Evolutionary conservation across 2,329 filamentous ascomycete genomes (phyloP), one percentile per base, ranked within the genome.

Genomic region (Escovopsis sp.): DNA sequence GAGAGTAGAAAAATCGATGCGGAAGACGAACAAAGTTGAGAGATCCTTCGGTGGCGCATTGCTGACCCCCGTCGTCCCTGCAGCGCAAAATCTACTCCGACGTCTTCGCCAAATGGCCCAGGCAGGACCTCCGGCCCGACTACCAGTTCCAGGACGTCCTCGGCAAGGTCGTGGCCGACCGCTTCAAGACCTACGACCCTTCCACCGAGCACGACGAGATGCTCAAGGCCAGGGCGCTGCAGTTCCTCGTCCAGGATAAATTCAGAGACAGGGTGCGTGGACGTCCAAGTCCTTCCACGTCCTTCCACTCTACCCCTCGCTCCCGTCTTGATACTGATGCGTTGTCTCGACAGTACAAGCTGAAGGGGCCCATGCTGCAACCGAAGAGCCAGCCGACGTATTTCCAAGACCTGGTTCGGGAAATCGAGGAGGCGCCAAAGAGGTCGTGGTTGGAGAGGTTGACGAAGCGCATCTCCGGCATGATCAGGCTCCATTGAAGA

Each of bases 321-420:
- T 30, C 28, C 28, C 28, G 28, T 30, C 15, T 15, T 2, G 15
- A 15, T 15, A 15, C 11, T 12, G n/a, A 33, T 35, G n/a, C 2
- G 19, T 4, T n/a, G 10, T 10, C 6, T 30, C 4, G 28, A 40
- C 40, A 64, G 61, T 64, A 61, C 43, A 59, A 61, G 45, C 55
- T 64, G 28, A 67, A 59, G n/a, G 68, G 70, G 35, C 59, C 60
- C 4, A 59, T 80, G 36, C 60, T 80, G 44, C 59, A 65, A 42
- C 78, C 79, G 12, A 68, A 67, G 55, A 78, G 74, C 52, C 75
- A 81, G 49, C 78, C 78, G 33, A 72, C 69, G 0, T 79, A 83
- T 55, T 83, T 79, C 53, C 57, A 64, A 18, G 72, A 80, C 48
- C 58, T 83, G 28, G 55, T 80, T 1, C 65, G 61, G 42, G 79